Evolutionary conservation across 495 filamentous ascomycete genomes (phyloP), one percentile per base, ranked within the genome.

Genomic region (Penicillium samsonianum): DNA sequence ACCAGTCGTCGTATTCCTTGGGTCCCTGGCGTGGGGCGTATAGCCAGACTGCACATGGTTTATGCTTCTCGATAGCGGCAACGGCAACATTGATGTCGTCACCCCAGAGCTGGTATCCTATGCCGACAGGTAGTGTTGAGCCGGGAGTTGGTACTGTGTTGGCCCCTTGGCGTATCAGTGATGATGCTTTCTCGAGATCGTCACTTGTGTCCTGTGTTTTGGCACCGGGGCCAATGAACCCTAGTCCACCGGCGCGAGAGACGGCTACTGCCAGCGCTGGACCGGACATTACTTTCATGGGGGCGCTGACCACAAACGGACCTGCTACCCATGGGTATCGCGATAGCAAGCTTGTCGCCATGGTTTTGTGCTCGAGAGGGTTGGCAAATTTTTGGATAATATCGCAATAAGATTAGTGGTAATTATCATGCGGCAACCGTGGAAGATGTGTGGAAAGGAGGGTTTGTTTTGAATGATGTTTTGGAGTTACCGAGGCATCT

Each of bases 211-310:
- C 65, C 19, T 67, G 48, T 3, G 75, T 75, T 52, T 78, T 72
- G 25, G 66, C 48, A 3, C 65, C 60, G 10, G 76, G 75, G 1
- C 75, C 78, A 23, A 80, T 67, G 40, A 78, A 80, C 6, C 86
- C 86, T 2, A 90, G 68, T 1, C 87, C 87, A n/a, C 87, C 86
- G 22, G 89, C 87, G 49, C 73, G 76, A 19, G 83, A 85, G 14
- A 90, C 77, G 22, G 78, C 82, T 19, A 79, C 64, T 7, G 87
- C 76, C 0, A 91, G 74, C 40, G 71, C 68, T 14, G 85, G 78
- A 5, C 83, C 80, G 7, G 89, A 77, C 62, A 90, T 84, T 26
- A 87, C 72, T 42, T 86, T 82, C 88, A 94, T 91, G 5, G 90
- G 90, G 1, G 89, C 89, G 54, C 77, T 68, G 55, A 84, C 73